Evolutionary conservation across 345 rosid species (phyloP), one percentile per base, ranked within the genome.

Genomic region (Turritis glabra): DNA sequence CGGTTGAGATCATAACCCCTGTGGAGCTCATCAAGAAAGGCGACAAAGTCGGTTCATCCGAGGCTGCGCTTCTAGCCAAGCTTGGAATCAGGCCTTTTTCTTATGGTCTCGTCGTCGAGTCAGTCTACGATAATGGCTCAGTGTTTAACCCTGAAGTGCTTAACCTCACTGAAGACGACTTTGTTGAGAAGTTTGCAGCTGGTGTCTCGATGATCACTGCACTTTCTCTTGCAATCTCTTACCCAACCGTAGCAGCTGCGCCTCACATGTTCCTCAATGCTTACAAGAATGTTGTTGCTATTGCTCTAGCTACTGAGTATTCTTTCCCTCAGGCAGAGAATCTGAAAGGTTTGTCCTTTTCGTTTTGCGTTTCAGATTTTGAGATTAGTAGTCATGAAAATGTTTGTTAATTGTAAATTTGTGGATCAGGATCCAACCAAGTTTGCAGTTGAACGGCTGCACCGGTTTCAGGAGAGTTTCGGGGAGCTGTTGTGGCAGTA

Each of bases 21-120:
- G 97, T 94, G 60, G 97, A 94, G 80, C 90, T 94, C 51, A 88
- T 91, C 74, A 94, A 82, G 89, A 91, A 94, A 83, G 98, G 98
- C 5, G 98, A 94, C 15, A 91, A 94, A 80, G 97, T 91, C 26
- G 97, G 97, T 17, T 94, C 98, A 48, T 91, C 98, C 15, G 98
- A 94, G 79, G 97, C 97, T 62, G 97, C 97, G 0, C 86, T 94
- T 69, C 80, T 91, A 23, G 88, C 97, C 14, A 94, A 94, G 73
- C 93, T 91, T 12, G 97, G 97, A 13, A 85, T 94, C 40, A 87
- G 95, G 79, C 98, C 98, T 6, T 94, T 94, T 83, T 91, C 97
- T 0, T 94, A 94, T 40, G 98, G 98, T 80, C 96, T 91, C 0
- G 30, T 90, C 18, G 90, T 94, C 23, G 60, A 71, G 80, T 78